Base-by-base conservation (phyloP, 352 stramenopile genomes). In the Phytophthora quininea region DNA sequence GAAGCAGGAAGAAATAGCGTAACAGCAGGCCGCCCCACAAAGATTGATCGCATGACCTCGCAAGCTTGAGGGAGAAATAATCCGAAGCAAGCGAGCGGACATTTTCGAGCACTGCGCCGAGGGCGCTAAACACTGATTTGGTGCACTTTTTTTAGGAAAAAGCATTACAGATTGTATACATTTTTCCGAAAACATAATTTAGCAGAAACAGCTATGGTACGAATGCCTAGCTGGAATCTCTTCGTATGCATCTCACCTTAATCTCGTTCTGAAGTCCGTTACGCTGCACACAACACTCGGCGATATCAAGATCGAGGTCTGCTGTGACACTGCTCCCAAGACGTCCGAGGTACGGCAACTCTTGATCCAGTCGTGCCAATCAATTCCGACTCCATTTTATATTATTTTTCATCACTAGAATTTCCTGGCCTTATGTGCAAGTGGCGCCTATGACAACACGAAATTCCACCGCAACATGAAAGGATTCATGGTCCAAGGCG, bases 281-380 rank as follows among this genome's bases (percentile, higher is more conserved):
- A 99, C 95, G 43, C 82, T 99, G 14, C 92, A 98, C 67, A 99
- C 97, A 50, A 95, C 75, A 3, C 74, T 98, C 4, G 97, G 97
- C 29, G 93, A 99, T 66, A 84, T 99, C 50, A 99, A 99, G 76
- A 92, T 98, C 61, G 97, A 99, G 79, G 86, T 99, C 33, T 98
- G 92, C 74, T 99, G 94, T 70, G 95, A 99, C 77, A 98, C 93
- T 7, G 89, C 91, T 37, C 96, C 92, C 8, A 79, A 82, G 62
- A 95, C 95, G 11, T 84, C 88, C 31, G 82, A 95, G 77, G 90
- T 95, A 76, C 9, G 54, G 0, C 5, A 56, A 58, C 58, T 51
- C 42, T 19, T 40, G 43, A 10, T 7, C 33, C 12, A 24, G 19
- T 67, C 32, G 5, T 35, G 3, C 30, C 9, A 64, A 3, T 27